Percentiles rank a stretch among this genome's conserved stretches.
Conservation (phyloP, 257 asterid species). For the Solanum pennellii region DNA sequence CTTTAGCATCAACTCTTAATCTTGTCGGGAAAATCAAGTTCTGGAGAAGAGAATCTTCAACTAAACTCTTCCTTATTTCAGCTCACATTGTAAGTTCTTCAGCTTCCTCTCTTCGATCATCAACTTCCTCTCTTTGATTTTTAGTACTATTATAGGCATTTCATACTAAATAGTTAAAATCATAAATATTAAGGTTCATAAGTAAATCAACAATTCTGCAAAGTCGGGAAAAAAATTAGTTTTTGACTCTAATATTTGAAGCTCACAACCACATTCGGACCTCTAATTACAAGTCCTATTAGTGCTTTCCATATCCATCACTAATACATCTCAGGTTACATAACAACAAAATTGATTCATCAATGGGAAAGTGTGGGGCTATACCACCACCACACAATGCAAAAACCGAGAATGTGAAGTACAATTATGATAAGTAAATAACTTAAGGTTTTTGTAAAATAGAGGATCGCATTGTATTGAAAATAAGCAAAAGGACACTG, state of each 20-base stretch:
- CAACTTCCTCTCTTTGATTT: no score
- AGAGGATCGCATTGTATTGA: neutral
- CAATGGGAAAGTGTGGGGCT: neutral
- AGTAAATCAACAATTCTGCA: neutral
- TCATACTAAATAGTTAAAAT: neutral
- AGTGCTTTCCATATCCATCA: neutral
- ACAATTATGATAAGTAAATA: neutral
- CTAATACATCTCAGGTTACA: neutral
- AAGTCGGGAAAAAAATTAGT: neutral
- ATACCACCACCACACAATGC: neutral
- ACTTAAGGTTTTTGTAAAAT: neutral
- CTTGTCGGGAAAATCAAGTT: no score
- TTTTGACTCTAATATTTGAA: neutral
- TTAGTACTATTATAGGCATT: conserved; percentile 8
- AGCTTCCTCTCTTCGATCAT: no score
- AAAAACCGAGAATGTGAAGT: neutral
- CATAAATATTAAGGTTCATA: neutral
- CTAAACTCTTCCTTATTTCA: no score
- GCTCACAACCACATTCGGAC: neutral
- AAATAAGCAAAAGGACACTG: neutral
- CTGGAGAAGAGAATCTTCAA: no score
- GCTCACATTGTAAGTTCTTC: no score
- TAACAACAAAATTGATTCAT: neutral
- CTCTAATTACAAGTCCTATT: neutral
- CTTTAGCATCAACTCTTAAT: no score